phyloP scores from a whole-genome alignment of 305 asterid genomes.

The Ajuga reptans region DNA sequence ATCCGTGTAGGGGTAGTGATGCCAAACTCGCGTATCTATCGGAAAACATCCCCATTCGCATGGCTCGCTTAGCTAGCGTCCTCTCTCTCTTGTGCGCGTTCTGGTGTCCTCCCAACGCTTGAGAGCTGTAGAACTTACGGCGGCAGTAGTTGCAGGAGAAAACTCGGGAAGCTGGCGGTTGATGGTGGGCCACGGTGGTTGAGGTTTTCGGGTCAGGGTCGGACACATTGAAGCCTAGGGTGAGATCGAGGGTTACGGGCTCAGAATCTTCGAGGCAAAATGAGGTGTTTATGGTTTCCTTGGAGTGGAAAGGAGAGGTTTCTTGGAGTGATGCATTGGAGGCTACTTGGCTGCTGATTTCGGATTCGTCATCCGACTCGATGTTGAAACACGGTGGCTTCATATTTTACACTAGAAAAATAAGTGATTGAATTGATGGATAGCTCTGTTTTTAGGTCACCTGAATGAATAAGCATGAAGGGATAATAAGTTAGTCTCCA shows the following conservation, averaged over 20 bases:
- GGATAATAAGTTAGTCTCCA: no score
- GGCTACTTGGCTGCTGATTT: constrained; percentile 45
- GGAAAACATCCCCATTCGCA: constrained; percentile 73
- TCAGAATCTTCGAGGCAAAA: constrained; percentile 25
- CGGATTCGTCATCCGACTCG: constrained; percentile 54
- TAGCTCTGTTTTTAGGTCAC: not conserved
- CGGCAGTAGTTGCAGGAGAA: constrained; percentile 90
- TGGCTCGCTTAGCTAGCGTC: constrained; percentile 72
- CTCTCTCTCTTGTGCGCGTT: constrained; percentile 90
- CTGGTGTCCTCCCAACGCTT: constrained; percentile 89
- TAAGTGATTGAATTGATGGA: not conserved
- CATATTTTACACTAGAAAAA: constrained; percentile 15
- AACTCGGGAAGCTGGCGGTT: constrained; percentile 42
- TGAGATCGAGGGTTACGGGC: constrained; percentile 61
- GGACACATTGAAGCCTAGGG: constrained; percentile 45
- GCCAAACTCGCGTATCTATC: constrained; percentile 73
- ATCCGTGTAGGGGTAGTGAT: constrained; percentile 70
- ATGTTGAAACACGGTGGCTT: constrained; percentile 32
- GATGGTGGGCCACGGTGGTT: constrained; percentile 13
- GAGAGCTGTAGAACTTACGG: constrained; percentile 85
- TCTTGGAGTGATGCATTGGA: constrained; percentile 43
- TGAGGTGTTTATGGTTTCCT: constrained; percentile 31
- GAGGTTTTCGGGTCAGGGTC: constrained; percentile 23
- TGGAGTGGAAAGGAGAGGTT: constrained; percentile 33
- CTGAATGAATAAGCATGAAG: not conserved